phyloP scores from a whole-genome alignment of 805 yeast genomes.

The Hanseniaspora taiwanica region DNA sequence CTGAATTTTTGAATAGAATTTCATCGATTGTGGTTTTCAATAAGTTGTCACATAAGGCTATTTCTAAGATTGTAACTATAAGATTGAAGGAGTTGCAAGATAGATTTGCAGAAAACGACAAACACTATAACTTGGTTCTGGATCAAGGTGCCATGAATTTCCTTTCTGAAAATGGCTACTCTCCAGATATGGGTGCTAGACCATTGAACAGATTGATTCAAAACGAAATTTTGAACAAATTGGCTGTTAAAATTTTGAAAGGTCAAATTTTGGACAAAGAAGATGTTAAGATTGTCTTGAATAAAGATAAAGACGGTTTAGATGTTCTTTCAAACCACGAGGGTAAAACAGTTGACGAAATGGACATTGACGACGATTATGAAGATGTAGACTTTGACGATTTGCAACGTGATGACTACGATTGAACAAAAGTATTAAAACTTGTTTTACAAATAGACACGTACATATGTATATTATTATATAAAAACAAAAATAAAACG shows the following conservation, averaged over 20 bases:
- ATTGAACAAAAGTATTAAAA: not conserved
- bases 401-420: not conserved
- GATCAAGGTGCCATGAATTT: slow-evolving; percentile 67
- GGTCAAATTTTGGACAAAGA: slow-evolving; percentile 87
- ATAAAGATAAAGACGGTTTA: slow-evolving; percentile 43
- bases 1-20: slow-evolving; percentile 93
- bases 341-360: slow-evolving; percentile 33
- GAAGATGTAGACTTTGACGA: slow-evolving; percentile 12
- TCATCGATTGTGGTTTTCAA: slow-evolving; percentile 88
- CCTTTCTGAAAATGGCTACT: slow-evolving; percentile 77
- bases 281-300: slow-evolving; percentile 48
- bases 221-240: slow-evolving; percentile 67
- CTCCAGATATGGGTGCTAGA: slow-evolving; percentile 90
- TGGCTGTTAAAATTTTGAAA: slow-evolving; percentile 79
- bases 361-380: slow-evolving; percentile 43
- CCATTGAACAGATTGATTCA: slow-evolving; percentile 91
- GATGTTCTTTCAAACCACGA: slow-evolving; percentile 83
- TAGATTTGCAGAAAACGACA: slow-evolving; percentile 76
- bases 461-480: too few species aligned
- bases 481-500: not conserved
- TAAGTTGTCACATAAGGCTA: slow-evolving; percentile 81
- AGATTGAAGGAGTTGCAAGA: slow-evolving; percentile 74
- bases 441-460: not conserved
- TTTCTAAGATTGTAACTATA: slow-evolving; percentile 79
- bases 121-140: slow-evolving; percentile 58